phyloP scores from a whole-genome alignment of 78 protist species.

The Dictyostelium capitatum region DNA sequence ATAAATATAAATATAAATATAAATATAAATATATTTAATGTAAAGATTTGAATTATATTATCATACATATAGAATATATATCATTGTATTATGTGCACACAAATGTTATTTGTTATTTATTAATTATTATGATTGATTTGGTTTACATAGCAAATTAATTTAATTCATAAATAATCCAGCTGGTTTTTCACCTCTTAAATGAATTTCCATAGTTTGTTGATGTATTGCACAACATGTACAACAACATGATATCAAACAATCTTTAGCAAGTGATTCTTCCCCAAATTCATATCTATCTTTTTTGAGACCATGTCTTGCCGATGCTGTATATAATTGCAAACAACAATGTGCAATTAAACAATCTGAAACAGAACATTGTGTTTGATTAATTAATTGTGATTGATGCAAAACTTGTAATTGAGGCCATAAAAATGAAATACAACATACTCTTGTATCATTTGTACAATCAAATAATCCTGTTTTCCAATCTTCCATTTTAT shows the following conservation, averaged over 20 bases:
- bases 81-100: no score
- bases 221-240: constrained; percentile 41
- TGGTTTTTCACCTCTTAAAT: constrained; percentile 53
- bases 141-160: no score
- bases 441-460: constrained; percentile 36
- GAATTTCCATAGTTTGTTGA: constrained; percentile 51
- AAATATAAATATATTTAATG: no score
- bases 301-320: constrained; percentile 42
- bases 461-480: constrained; percentile 6
- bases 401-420: constrained; percentile 44
- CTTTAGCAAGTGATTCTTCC: background rate
- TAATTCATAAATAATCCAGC: background rate
- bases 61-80: no score
- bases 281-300: constrained; percentile 2
- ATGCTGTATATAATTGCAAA: constrained; percentile 8
- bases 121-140: no score
- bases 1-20: no score
- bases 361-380: constrained; percentile 22
- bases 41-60: no score
- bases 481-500: background rate
- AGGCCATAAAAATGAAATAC: constrained; percentile 59
- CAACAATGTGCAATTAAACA: background rate
- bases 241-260: background rate
- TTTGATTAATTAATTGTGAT: constrained; percentile 12
- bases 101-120: no score